These are phyloP conservation scores for Fusarium tricinctum DNA, from an alignment of 2,329 filamentous ascomycete species.

Conservation along the genomic window DNA sequence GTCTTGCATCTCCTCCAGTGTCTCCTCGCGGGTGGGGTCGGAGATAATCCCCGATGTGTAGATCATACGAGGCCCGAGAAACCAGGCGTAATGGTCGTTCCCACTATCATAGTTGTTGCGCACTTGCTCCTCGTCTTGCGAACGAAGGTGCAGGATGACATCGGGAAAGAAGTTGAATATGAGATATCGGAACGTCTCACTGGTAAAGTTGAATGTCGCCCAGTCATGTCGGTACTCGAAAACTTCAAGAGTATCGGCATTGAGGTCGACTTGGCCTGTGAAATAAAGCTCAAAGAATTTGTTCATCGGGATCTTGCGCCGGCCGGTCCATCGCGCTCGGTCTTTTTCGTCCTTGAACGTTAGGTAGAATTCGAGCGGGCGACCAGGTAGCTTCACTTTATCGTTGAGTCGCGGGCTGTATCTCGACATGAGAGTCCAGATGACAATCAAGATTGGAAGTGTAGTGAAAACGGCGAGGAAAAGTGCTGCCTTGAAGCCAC, in stretches of 20 bases:
- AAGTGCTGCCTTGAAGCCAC: conserved; percentile 86
- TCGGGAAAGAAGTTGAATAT: conserved; percentile 86
- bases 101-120: conserved; percentile 95
- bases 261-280: conserved; percentile 90
- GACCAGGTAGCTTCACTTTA: conserved; percentile 85
- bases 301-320: conserved; percentile 84
- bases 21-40: conserved; percentile 86
- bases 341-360: conserved; percentile 74
- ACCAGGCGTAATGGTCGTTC: conserved; percentile 97
- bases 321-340: conserved; percentile 75
- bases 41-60: conserved; percentile 94
- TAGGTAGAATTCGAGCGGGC: conserved; percentile 88
- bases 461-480: conserved; percentile 82
- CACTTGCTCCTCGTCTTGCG: conserved; percentile 96
- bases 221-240: conserved; percentile 95
- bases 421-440: conserved; percentile 83
- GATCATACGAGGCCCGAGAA: conserved; percentile 96
- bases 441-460: conserved; percentile 80
- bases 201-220: conserved; percentile 90
- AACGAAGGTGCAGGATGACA: conserved; percentile 87
- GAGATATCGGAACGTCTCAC: conserved; percentile 85
- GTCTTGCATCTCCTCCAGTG: conserved; percentile 94
- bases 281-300: conserved; percentile 98
- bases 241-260: conserved; percentile 86
- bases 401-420: conserved; percentile 90